These are phyloP conservation scores for Phytophthora crassamura DNA, from an alignment of 352 stramenopile species.

Conservation along the genomic window DNA sequence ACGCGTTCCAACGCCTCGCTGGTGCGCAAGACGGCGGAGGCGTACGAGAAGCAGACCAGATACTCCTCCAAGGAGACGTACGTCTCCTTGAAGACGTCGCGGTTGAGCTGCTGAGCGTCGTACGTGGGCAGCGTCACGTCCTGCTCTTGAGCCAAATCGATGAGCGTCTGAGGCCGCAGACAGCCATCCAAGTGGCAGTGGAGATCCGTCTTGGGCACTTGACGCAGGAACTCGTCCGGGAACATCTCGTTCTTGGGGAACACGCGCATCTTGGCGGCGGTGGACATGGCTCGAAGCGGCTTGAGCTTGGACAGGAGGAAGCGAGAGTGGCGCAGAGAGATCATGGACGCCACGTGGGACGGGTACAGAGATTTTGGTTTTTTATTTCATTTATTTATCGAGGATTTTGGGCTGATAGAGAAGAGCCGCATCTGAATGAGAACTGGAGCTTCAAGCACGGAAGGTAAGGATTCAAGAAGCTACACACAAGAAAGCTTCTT, in stretches of 20 bases:
- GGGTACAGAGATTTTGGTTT: not conserved
- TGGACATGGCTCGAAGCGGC: constrained; percentile 20
- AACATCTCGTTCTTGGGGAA: constrained; percentile 69
- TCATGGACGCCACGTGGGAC: not conserved
- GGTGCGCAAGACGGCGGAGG: constrained; percentile 69
- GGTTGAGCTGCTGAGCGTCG: constrained; percentile 60
- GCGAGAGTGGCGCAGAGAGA: constrained; percentile 19
- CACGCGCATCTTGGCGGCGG: constrained; percentile 3
- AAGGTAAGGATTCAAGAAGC: no score
- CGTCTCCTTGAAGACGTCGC: constrained; percentile 80
- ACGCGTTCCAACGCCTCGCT: constrained; percentile 78
- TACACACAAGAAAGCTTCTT: no score
- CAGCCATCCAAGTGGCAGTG: constrained; percentile 90
- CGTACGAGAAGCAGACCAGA: constrained; percentile 84
- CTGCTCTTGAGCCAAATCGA: constrained; percentile 82
- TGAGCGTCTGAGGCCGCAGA: constrained; percentile 80
- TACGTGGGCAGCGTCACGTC: constrained; percentile 79
- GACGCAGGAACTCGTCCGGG: constrained; percentile 74
- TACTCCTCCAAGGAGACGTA: constrained; percentile 88
- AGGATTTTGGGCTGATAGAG: not conserved
- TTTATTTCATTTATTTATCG: no score
- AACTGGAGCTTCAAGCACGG: no score
- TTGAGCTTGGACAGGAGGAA: constrained; percentile 16
- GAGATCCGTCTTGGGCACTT: constrained; percentile 84
- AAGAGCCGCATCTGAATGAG: not conserved